Evolutionary conservation across 768 basidiomycete genomes (phyloP), one percentile per base, ranked within the genome.

Genomic region (Bullera alba): DNA sequence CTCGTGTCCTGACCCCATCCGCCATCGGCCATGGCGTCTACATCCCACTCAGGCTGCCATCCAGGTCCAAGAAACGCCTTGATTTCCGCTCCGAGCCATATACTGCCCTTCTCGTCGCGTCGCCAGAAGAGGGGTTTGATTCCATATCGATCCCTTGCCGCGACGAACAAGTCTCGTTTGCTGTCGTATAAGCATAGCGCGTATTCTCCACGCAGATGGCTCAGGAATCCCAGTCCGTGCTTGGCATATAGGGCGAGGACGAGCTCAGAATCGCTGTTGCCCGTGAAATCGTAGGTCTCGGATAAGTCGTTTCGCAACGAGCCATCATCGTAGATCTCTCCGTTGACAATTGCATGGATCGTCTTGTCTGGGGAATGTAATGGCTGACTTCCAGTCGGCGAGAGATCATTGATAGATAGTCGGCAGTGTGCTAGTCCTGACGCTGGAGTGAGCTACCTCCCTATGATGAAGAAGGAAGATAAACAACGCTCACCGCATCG

Each of bases 121-220:
- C 42, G 14, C 48, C 53, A 69, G 53, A 64, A 69, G 4, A 69
- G 48, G 12, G 67, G 67, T 46, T 69, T 69, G 60, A 69, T 67
- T 29, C 67, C 67, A 48, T 57, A 66, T 12, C 67, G 29, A 52
- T 69, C 67, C 19, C 67, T 29, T 1, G 61, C 67, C 23, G 57
- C 67, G 23, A 67, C 48, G 30, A 64, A 51, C 4, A 46, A 26
- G 35, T 42, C 35, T 12, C 50, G 41, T 5, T 37, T 27, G 15
- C 42, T 42, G 46, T 69, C 67, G 43, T 60, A 69, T 3, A 69
- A 17, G 45, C 55, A 34, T 14, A 69, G 45, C 16, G 60, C 51
- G 46, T 60, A 69, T 48, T 69, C 67, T 10, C 67, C 67, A 5
- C 65, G 51, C 14, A 69, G 57, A 42, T 60, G 42, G 21, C 37